Percentiles rank a stretch among this genome's conserved stretches.
Conservation (phyloP, 2,329 filamentous ascomycete genomes). For the Fusarium acutatum region DNA sequence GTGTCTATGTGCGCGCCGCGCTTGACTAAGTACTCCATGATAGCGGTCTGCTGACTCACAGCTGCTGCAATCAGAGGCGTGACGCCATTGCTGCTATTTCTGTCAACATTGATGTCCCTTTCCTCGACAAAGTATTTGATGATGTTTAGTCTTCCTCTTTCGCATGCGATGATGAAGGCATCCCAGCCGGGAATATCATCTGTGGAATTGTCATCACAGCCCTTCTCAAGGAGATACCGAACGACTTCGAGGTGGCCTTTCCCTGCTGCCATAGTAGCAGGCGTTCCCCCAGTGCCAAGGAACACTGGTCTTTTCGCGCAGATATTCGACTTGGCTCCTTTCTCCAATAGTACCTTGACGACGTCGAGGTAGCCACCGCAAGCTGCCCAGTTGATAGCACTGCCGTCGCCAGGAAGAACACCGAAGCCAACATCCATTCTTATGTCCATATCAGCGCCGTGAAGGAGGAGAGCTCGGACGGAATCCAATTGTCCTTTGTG, state of each 20-base stretch:
- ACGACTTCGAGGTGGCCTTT: background rate
- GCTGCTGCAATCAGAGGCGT: background rate
- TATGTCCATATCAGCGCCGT: background rate
- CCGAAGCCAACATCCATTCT: background rate
- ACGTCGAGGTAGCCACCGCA: background rate
- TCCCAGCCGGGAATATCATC: background rate
- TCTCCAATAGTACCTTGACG: background rate
- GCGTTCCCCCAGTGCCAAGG: background rate
- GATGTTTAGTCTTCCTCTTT: background rate
- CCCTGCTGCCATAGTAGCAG: background rate
- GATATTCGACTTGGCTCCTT: background rate
- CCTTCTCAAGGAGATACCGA: background rate
- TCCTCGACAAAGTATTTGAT: background rate
- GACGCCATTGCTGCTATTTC: fast-evolving
- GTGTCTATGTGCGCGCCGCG: background rate
- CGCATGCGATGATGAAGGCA: background rate
- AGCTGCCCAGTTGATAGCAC: background rate
- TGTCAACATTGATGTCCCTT: fast-evolving
- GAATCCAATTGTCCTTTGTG: background rate
- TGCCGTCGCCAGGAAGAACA: background rate
- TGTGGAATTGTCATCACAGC: fast-evolving
- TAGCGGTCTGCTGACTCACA: background rate
- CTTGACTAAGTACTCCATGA: background rate
- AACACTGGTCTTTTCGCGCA: background rate
- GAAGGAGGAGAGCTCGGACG: background rate